These are phyloP conservation scores for Talaromyces wortmannii DNA, from an alignment of 495 filamentous ascomycete species.

Conservation along the genomic window DNA sequence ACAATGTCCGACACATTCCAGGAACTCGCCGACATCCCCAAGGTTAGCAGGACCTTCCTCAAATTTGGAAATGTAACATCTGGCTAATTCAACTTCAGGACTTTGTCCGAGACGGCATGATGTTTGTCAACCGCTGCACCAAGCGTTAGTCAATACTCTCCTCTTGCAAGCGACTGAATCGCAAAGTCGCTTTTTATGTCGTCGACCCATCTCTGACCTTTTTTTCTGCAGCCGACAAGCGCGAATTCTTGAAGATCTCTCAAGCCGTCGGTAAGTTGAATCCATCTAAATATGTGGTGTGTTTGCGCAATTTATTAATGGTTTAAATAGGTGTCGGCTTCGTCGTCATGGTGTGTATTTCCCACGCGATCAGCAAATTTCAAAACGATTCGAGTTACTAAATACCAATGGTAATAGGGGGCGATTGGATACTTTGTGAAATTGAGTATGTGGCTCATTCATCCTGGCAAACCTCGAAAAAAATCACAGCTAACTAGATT, in stretches of 20 bases:
- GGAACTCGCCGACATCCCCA: constrained; percentile 72
- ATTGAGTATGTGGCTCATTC: constrained; percentile 56
- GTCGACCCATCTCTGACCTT: not conserved
- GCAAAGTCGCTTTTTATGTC: not conserved
- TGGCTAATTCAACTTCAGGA: constrained; percentile 47
- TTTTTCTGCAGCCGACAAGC: constrained; percentile 55
- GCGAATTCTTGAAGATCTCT: constrained; percentile 90
- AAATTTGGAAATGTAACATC: not conserved
- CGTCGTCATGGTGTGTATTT: constrained; percentile 64
- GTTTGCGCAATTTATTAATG: not conserved
- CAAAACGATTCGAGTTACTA: not conserved
- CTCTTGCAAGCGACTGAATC: not conserved
- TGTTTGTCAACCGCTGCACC: constrained; percentile 77
- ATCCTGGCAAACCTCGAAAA: not conserved
- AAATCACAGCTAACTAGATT: not conserved
- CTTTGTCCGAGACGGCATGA: constrained; percentile 73
- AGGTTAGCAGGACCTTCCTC: not conserved
- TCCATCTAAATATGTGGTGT: not conserved
- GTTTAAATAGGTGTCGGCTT: constrained; percentile 51
- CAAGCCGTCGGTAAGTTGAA: constrained; percentile 72
- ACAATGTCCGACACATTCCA: constrained; percentile 70
- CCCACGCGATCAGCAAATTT: not conserved
- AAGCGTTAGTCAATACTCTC: constrained; percentile 60
- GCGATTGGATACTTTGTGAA: constrained; percentile 89
- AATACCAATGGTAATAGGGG: constrained; percentile 13